phyloP scores from a whole-genome alignment of 768 basidiomycete species.

The Tylopilus sp. region DNA sequence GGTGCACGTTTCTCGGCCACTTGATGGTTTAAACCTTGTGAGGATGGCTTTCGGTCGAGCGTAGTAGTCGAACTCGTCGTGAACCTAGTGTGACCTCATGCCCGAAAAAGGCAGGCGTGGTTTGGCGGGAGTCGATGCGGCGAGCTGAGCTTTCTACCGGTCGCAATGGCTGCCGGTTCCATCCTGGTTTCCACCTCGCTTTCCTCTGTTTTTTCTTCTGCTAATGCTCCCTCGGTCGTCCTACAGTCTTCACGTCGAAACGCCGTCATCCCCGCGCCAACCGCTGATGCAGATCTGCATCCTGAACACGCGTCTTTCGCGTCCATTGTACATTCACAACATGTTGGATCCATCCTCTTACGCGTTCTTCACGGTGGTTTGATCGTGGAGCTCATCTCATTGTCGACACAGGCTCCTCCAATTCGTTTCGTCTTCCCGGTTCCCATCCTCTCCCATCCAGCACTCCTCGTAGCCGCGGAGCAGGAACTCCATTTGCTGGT shows the following conservation, averaged over 20 bases:
- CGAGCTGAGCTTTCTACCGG: neutral
- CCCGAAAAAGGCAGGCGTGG: conserved; percentile 25
- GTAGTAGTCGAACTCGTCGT: neutral
- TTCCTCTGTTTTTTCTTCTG: conserved; percentile 57
- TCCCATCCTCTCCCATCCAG: conserved; percentile 58
- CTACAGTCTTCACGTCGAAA: conserved; percentile 61
- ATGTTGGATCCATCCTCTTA: conserved; percentile 64
- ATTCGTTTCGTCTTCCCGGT: conserved; percentile 80
- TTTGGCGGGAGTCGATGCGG: conserved; percentile 1
- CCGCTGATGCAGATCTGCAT: conserved; percentile 41
- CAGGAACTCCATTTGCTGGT: conserved; percentile 66
- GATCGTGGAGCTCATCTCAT: conserved; percentile 74
- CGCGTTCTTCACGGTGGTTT: conserved; percentile 72
- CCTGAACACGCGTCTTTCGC: conserved; percentile 73
- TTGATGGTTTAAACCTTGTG: neutral
- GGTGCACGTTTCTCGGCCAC: neutral
- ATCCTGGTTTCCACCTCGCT: conserved; percentile 58
- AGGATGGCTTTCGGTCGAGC: neutral
- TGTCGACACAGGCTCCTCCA: conserved; percentile 60
- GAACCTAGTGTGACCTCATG: neutral
- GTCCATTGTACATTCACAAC: conserved; percentile 50
- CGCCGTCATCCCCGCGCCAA: conserved; percentile 44
- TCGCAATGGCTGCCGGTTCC: conserved; percentile 24
- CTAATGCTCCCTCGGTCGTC: conserved; percentile 47
- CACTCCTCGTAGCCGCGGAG: conserved; percentile 49